phyloP scores from a whole-genome alignment of 225 moss, liverwort and hornwort species.

The Bryoerythrophyllum caledonicum region DNA sequence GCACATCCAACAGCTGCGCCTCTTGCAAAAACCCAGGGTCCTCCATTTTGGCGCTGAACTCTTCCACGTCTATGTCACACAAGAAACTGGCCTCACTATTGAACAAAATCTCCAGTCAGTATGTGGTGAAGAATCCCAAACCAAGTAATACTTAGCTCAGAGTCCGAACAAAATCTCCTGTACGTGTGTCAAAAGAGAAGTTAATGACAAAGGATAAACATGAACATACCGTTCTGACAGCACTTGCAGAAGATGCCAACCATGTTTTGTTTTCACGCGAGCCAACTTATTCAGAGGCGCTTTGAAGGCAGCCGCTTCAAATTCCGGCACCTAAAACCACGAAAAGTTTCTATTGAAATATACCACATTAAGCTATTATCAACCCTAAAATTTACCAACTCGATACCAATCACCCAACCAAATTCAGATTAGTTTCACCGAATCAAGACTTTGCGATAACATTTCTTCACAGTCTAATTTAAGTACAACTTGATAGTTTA shows the following conservation, averaged over 20 bases:
- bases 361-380: neutral
- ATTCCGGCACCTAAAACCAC: constrained; percentile 81
- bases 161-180: neutral
- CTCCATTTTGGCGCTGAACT: constrained; percentile 67
- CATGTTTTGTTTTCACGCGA: constrained; percentile 92
- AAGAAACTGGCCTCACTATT: constrained; percentile 69
- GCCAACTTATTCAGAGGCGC: constrained; percentile 89
- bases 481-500: too few species aligned
- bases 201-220: neutral
- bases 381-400: too few species aligned
- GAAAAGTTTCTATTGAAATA: constrained; percentile 25
- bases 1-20: constrained; percentile 83
- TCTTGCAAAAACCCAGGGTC: constrained; percentile 69
- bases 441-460: too few species aligned
- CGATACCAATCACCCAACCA: too few species aligned
- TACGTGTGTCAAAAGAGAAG: constrained; percentile 10
- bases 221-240: constrained; percentile 70
- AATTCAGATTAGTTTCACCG: too few species aligned
- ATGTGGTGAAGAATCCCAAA: constrained; percentile 2
- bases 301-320: constrained; percentile 86
- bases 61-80: constrained; percentile 70
- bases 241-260: constrained; percentile 95
- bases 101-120: constrained; percentile 14
- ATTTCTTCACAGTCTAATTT: too few species aligned
- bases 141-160: neutral